Evolutionary conservation across 768 basidiomycete species (phyloP).

Genomic region (Boletus rubropictus): DNA sequence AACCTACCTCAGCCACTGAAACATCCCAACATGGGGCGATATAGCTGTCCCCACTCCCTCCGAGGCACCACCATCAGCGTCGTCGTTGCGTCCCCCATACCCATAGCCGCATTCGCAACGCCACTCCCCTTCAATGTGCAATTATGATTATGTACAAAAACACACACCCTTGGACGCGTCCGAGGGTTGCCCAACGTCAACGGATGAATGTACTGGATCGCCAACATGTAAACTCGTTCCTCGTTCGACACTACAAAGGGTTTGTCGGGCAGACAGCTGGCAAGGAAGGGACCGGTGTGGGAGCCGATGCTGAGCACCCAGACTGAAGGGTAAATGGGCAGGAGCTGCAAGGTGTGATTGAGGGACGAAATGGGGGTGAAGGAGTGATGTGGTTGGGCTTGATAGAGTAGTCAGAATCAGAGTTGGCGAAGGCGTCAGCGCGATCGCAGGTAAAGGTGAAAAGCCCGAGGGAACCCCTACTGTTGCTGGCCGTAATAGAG

Average conservation of each 20-base stretch:
- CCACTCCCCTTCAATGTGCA: conserved; percentile 20
- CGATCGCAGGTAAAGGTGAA: conserved; percentile 34
- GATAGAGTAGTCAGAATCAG: background rate
- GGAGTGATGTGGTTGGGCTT: background rate
- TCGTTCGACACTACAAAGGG: conserved; percentile 26
- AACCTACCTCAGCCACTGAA: conserved; percentile 40
- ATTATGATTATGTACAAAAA: conserved; percentile 36
- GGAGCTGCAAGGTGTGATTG: conserved; percentile 16
- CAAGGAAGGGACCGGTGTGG: conserved; percentile 34
- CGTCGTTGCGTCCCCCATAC: background rate
- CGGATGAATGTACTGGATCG: conserved; percentile 20
- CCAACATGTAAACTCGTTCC: conserved; percentile 19
- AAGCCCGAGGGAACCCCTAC: conserved; percentile 37
- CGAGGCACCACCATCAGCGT: conserved; percentile 24
- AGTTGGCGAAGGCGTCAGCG: background rate
- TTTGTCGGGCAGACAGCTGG: conserved; percentile 17
- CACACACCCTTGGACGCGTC: conserved; percentile 14
- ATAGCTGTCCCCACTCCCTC: conserved; percentile 37
- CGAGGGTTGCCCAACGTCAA: background rate
- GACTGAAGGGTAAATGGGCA: conserved; percentile 5
- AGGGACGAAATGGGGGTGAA: conserved; percentile 1
- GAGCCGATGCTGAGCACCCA: conserved; percentile 19
- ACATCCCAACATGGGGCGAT: conserved; percentile 23
- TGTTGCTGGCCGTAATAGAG: conserved; percentile 34
- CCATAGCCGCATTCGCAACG: background rate